Evolutionary conservation across 2,329 filamentous ascomycete genomes (phyloP).

Genomic region (Chrysoporthe austroafricana): DNA sequence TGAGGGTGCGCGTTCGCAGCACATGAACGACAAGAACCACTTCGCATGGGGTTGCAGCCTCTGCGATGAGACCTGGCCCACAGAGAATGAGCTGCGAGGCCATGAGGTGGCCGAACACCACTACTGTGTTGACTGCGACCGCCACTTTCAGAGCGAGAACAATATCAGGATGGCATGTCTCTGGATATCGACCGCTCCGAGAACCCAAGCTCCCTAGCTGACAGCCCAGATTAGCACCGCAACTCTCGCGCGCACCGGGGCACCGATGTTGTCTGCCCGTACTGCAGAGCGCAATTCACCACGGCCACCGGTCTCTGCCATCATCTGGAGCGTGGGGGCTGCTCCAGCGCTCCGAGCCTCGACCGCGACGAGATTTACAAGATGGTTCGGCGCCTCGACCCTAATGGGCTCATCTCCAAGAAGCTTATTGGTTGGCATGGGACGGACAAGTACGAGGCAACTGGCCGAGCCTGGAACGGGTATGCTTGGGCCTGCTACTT

Average conservation of each 20-base stretch:
- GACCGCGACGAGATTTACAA: constrained; percentile 53
- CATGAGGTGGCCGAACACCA: constrained; percentile 21
- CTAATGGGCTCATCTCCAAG: constrained; percentile 52
- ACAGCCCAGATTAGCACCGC: constrained; percentile 50
- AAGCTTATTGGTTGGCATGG: constrained; percentile 52
- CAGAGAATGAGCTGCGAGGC: background rate
- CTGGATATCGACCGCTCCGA: background rate
- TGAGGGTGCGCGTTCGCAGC: constrained; percentile 12
- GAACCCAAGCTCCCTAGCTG: background rate
- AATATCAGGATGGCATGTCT: constrained; percentile 39
- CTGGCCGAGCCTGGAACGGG: constrained; percentile 47
- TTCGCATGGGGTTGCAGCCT: constrained; percentile 12
- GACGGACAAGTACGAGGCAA: constrained; percentile 44
- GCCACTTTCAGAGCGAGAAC: constrained; percentile 21
- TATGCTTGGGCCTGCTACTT: constrained; percentile 55
- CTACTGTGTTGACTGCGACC: constrained; percentile 24
- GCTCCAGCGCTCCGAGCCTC: constrained; percentile 47
- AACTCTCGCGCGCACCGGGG: constrained; percentile 56
- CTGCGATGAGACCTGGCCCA: constrained; percentile 18
- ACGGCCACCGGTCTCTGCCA: constrained; percentile 58
- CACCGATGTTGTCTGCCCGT: constrained; percentile 53
- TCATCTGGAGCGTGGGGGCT: constrained; percentile 61
- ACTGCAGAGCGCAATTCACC: constrained; percentile 51
- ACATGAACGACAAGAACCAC: constrained; percentile 19
- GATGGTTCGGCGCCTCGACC: constrained; percentile 51